Conservation (phyloP, 495 filamentous ascomycete species). For the Lophiostoma macrostomum region DNA sequence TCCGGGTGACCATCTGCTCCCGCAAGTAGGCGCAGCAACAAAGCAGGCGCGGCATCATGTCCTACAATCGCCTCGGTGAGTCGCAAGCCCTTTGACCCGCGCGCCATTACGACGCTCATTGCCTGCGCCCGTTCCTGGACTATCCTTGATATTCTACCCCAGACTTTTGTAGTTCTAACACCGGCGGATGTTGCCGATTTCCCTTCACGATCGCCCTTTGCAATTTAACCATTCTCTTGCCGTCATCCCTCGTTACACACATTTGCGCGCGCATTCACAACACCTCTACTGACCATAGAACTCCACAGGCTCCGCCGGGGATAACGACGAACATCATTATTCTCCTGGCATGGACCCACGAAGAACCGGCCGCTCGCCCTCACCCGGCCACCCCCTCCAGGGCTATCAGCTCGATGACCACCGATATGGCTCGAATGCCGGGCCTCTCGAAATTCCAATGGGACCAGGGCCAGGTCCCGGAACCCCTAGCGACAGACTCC, state of each 20-base stretch:
- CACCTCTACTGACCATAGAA: conserved; percentile 3
- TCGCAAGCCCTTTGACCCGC: neutral
- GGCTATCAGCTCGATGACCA: conserved; percentile 35
- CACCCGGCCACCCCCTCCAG: conserved; percentile 30
- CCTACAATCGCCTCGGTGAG: conserved; percentile 31
- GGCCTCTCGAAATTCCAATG: conserved; percentile 36
- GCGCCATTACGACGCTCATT: conserved; percentile 19
- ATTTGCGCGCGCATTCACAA: conserved; percentile 8
- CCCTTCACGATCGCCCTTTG: neutral
- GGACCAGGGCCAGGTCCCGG: conserved; percentile 35
- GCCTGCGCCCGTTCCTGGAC: conserved; percentile 4
- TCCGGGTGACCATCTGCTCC: conserved; percentile 16
- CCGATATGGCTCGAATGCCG: conserved; percentile 8
- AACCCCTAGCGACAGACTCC: conserved; percentile 32
- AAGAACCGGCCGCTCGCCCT: conserved; percentile 32
- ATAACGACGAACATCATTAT: conserved; percentile 26
- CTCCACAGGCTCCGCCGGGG: conserved; percentile 12
- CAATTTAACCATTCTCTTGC: neutral
- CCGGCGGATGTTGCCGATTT: conserved; percentile 5
- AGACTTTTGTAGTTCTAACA: neutral
- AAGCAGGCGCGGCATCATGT: conserved; percentile 14
- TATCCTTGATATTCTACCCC: conserved; percentile 2
- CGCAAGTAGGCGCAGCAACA: conserved; percentile 17
- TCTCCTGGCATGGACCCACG: conserved; percentile 31
- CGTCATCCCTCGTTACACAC: conserved; percentile 3